Evolutionary conservation across 352 stramenopile genomes (phyloP).

Genomic region (Globisporangium paddicum): DNA sequence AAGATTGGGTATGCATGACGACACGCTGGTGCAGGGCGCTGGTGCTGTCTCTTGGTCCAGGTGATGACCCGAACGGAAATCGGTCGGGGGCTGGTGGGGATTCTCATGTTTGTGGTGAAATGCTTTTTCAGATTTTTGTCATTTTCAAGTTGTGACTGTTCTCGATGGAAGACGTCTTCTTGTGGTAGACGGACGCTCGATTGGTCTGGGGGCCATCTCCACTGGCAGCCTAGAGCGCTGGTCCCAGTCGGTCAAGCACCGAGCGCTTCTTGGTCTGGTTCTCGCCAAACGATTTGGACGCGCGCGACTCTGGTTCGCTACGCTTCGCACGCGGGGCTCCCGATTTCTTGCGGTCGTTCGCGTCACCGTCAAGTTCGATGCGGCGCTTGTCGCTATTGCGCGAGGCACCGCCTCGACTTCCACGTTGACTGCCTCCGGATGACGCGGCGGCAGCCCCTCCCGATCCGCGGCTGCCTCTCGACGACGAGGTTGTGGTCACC

Average conservation of each 20-base stretch:
- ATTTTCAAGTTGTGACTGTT: background rate
- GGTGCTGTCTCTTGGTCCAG: background rate
- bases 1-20: background rate
- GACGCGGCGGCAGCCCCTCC: background rate
- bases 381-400: slow-evolving; percentile 34
- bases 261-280: slow-evolving; percentile 75
- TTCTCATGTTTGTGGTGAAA: background rate
- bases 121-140: background rate
- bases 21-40: background rate
- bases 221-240: slow-evolving; percentile 35
- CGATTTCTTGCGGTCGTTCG: slow-evolving; percentile 22
- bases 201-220: background rate
- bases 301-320: slow-evolving; percentile 24
- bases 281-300: slow-evolving; percentile 44
- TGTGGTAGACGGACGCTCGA: background rate
- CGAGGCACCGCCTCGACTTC: slow-evolving; percentile 17
- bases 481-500: slow-evolving; percentile 42
- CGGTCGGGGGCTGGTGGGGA: background rate
- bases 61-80: background rate
- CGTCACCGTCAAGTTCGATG: slow-evolving; percentile 53
- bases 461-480: slow-evolving; percentile 15
- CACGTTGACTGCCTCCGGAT: background rate
- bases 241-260: slow-evolving; percentile 75
- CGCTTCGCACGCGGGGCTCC: slow-evolving; percentile 9
- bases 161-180: background rate